Base-by-base conservation (phyloP, 2,329 filamentous ascomycete genomes). In the Bipolaris bicolor region DNA sequence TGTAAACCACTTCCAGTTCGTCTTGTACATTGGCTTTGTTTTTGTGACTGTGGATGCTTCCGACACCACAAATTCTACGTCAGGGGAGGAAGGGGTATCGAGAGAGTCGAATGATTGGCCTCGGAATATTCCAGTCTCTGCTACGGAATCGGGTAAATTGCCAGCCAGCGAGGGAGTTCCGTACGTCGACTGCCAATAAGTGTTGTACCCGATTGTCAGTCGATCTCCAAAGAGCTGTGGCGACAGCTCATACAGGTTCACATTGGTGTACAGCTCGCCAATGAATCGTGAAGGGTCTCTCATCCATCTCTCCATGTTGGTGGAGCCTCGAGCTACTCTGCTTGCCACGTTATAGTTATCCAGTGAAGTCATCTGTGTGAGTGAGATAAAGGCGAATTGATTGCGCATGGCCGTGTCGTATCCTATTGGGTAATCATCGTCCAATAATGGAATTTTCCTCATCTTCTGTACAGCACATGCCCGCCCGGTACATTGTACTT, bases 131-230 rank as follows among this genome's bases (percentile, higher is more conserved):
- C 52, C 61, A 4, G 54, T 62, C 3, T 59, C 34, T 0, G 59
- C 63, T 10, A 71, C 53, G 20, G 67, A 69, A 11, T 49, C 29
- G 2, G 67, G 65, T 9, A 73, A 44, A 36, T 66, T 64, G 1
- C 68, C 66, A 2, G 62, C 64, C 1, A 72, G 41, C 3, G 66
- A 61, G 15, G 50, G 51, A 6, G 67, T 65, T 7, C 64, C 70
- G 50, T 67, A 74, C 10, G 70, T 70, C 2, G 64, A 62, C 20
- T 72, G 70, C 34, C 62, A 70, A 43, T 72, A 74, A 0, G 67
- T 65, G 18, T 72, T 73, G 51, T 63, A 66, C 1, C 72, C 3
- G 0, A 72, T 69, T 0, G 66, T 69, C n/a, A 73, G 43, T 1
- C 67, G 61, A 5, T 65, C 57, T 1, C 61, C 63, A 15, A 72